Base-by-base conservation (phyloP, 192 early-diverging fungal species). In the Gryganskiella cystojenkinii region DNA sequence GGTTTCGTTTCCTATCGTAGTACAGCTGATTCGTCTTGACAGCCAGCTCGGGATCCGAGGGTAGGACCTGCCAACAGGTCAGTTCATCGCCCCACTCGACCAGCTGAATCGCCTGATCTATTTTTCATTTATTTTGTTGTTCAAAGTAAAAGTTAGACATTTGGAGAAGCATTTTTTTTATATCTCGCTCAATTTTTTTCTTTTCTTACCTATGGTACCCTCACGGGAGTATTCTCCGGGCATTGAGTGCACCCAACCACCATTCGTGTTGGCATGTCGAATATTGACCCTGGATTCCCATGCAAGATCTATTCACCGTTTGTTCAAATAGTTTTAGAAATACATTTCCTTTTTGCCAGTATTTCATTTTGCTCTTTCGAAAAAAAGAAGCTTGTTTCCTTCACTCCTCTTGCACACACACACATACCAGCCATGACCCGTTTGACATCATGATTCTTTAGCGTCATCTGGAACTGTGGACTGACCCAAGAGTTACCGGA, bases 401-500 rank as follows among this genome's bases (percentile, higher is more conserved):
- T n/a, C n/a, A n/a, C n/a, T n/a, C n/a, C n/a, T n/a, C n/a, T n/a
- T n/a, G 1, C 4, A 47, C 2, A 11, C 5, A 11, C 28, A 10
- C 11, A 46, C 37, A 60, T 65, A 55, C 52, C 63, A 4, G 63
- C 63, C 63, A 71, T 71, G 17, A 69, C 81, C 37, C 71, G 78
- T 20, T 59, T 9, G 19, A 90, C 64, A 42, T 76, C 66, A 65
- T 86, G 90, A 17, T 92, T 95, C 11, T 80, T 71, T 0, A 98
- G 85, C 28, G 90, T 89, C 52, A 88, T 86, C 70, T 96, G 93
- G 84, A 98, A 97, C 61, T 88, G 86, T 40, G 92, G 85, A 71
- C 87, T 89, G 92, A 98, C 94, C 79, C 95, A 96, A 3, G 84
- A 85, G 79, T 97, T 93, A 19, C 96, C 96, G 24, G 91, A 88